Evolutionary conservation across 208 protist species (phyloP).

Genomic region (Perkinsela sp.): DNA sequence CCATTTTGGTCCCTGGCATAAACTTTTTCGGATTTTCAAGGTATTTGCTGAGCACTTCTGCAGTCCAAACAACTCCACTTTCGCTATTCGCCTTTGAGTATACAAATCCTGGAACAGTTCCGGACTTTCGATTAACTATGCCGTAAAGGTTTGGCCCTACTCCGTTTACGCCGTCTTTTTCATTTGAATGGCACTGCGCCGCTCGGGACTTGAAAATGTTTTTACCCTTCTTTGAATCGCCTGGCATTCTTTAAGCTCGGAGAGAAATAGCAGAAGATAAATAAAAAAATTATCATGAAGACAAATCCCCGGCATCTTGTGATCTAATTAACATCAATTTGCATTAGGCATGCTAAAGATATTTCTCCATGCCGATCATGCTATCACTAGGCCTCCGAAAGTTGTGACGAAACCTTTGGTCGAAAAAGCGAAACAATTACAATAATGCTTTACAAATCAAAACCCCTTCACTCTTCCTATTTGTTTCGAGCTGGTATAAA

Average conservation of each 20-base stretch:
- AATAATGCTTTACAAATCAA: no score
- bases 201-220: slow-evolving; percentile 74
- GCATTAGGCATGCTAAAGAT: no score
- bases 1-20: slow-evolving; percentile 88
- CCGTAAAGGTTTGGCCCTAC: slow-evolving; percentile 66
- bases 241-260: slow-evolving; percentile 10
- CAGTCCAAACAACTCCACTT: slow-evolving; percentile 62
- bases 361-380: no score
- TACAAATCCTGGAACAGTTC: slow-evolving; percentile 55
- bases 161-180: slow-evolving; percentile 55
- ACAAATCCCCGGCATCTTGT: no score
- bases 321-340: no score
- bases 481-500: no score
- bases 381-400: no score
- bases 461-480: no score
- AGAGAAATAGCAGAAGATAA: no score
- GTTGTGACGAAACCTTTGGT: no score
- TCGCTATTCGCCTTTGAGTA: slow-evolving; percentile 81
- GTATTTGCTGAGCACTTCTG: slow-evolving; percentile 72
- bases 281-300: no score
- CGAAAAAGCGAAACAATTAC: no score
- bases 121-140: slow-evolving; percentile 63
- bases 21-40: slow-evolving; percentile 90
- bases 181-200: slow-evolving; percentile 69
- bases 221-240: slow-evolving; percentile 40